phyloP scores from a whole-genome alignment of 2,329 filamentous ascomycete genomes.

The Xenoacremonium recifei region DNA sequence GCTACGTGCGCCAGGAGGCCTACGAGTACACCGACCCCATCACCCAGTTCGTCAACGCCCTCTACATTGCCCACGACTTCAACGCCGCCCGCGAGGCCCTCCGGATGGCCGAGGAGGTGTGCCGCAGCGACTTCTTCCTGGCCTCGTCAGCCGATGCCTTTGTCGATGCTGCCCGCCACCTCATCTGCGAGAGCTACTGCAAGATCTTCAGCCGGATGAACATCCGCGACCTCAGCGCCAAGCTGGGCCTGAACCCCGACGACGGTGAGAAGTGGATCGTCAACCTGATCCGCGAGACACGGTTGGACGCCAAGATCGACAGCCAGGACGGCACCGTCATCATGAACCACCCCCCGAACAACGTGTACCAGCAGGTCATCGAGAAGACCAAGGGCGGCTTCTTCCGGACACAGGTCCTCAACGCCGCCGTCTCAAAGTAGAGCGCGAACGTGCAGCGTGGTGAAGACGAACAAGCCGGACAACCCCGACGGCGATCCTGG shows the following conservation, averaged over 20 bases:
- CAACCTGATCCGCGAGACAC: slow-evolving; percentile 96
- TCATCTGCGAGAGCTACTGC: slow-evolving; percentile 99
- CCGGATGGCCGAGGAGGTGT: slow-evolving; percentile 81
- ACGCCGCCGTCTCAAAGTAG: slow-evolving; percentile 58
- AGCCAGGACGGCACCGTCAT: slow-evolving; percentile 98
- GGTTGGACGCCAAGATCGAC: slow-evolving; percentile 98
- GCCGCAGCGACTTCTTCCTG: slow-evolving; percentile 95
- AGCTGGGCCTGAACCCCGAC: slow-evolving; percentile 86
- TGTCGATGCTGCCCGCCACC: slow-evolving; percentile 88
- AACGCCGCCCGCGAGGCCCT: slow-evolving; percentile 93
- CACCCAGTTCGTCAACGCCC: slow-evolving; percentile 92
- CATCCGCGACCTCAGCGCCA: slow-evolving; percentile 91
- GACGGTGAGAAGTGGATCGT: slow-evolving; percentile 99
- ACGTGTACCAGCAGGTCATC: slow-evolving; percentile 98
- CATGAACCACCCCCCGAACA: slow-evolving; percentile 99
- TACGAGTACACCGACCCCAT: slow-evolving; percentile 98
- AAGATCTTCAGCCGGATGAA: slow-evolving; percentile 99
- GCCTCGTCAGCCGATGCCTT: slow-evolving; percentile 81
- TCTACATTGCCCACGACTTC: slow-evolving; percentile 85
- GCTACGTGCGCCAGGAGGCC: slow-evolving; percentile 92
- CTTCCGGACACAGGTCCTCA: slow-evolving; percentile 96
- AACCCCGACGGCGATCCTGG: no score
- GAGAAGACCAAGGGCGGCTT: slow-evolving; percentile 98
- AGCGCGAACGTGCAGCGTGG: slow-evolving; percentile 5
- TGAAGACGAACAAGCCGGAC: slow-evolving; percentile 12